A percentile compares a stretch with the other conserved stretches of the same genome.
phyloP scores from a whole-genome alignment of 1,139 yeast species.

The Pichia kudriavzevii region DNA sequence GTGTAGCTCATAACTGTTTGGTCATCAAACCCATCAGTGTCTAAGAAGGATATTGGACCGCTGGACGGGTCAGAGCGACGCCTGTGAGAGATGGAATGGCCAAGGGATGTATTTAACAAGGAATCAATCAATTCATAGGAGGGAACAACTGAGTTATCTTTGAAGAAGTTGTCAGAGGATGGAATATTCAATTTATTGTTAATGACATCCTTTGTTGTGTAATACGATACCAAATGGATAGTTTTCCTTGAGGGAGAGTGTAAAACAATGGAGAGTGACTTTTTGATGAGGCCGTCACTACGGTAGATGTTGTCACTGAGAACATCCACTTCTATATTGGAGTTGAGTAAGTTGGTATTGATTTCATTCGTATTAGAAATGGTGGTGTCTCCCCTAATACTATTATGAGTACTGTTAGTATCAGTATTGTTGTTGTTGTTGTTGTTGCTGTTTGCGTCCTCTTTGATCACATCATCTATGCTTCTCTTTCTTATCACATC shows the following conservation, averaged over 20 bases:
- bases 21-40: slow-evolving; percentile 31
- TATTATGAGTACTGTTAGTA: too few relatives aligned
- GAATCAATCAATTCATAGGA: slow-evolving; percentile 56
- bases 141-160: slow-evolving; percentile 43
- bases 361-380: too few relatives aligned
- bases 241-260: slow-evolving; percentile 33
- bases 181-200: slow-evolving; percentile 54
- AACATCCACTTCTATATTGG: background rate
- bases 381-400: too few relatives aligned
- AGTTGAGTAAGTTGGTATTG: too few relatives aligned
- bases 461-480: too few relatives aligned
- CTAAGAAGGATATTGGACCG: slow-evolving; percentile 47
- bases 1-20: slow-evolving; percentile 25
- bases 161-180: slow-evolving; percentile 42
- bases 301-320: slow-evolving; percentile 46
- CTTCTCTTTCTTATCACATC: slow-evolving; percentile 5
- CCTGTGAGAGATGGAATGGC: slow-evolving; percentile 31
- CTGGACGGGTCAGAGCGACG: slow-evolving; percentile 35
- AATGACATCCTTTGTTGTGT: slow-evolving; percentile 64
- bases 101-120: slow-evolving; percentile 52
- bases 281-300: slow-evolving; percentile 73
- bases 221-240: slow-evolving; percentile 74
- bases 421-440: background rate
- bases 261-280: slow-evolving; percentile 60
- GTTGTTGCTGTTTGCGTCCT: slow-evolving; percentile 26